phyloP scores from a whole-genome alignment of 495 filamentous ascomycete species.

The Mycothermus thermophilus region DNA sequence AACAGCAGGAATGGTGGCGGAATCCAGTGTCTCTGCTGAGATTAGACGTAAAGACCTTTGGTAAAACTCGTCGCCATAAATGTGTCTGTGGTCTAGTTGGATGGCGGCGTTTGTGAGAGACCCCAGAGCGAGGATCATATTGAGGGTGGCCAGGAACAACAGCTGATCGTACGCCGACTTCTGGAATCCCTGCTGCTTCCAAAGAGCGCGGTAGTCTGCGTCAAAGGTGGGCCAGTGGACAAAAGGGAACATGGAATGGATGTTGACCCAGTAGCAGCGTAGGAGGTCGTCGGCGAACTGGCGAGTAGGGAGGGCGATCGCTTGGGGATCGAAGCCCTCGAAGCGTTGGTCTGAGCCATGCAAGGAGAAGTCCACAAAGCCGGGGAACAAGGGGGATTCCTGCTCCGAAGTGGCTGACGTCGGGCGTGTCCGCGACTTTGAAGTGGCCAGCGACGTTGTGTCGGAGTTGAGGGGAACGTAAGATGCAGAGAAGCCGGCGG shows the following conservation, averaged over 20 bases:
- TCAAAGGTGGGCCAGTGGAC: constrained; percentile 25
- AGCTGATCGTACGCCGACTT: constrained; percentile 6
- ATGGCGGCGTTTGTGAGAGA: constrained; percentile 22
- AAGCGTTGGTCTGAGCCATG: background rate
- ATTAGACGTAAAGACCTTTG: constrained; percentile 20
- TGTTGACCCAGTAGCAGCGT: constrained; percentile 21
- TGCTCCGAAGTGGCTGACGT: background rate
- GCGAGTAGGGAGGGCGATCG: constrained; percentile 20
- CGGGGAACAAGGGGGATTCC: background rate
- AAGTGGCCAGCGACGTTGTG: too few species aligned
- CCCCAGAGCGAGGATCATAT: constrained; percentile 26
- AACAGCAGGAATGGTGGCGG: constrained; percentile 16
- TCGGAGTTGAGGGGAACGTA: too few species aligned
- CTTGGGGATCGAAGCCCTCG: constrained; percentile 3
- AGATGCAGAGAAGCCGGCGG: too few species aligned
- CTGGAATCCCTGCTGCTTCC: constrained; percentile 2
- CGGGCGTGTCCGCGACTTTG: too few species aligned
- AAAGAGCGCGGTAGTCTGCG: constrained; percentile 15
- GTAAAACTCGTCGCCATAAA: constrained; percentile 22
- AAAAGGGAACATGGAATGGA: constrained; percentile 26
- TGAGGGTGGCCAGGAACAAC: constrained; percentile 24
- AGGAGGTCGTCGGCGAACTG: constrained; percentile 22
- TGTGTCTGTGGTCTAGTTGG: constrained; percentile 8
- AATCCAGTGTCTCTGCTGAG: constrained; percentile 22
- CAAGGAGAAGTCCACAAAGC: constrained; percentile 2